Evolutionary conservation across 2,329 filamentous ascomycete species (phyloP), one percentile per base, ranked within the genome.

Genomic region (Cladobotryum protrusum): DNA sequence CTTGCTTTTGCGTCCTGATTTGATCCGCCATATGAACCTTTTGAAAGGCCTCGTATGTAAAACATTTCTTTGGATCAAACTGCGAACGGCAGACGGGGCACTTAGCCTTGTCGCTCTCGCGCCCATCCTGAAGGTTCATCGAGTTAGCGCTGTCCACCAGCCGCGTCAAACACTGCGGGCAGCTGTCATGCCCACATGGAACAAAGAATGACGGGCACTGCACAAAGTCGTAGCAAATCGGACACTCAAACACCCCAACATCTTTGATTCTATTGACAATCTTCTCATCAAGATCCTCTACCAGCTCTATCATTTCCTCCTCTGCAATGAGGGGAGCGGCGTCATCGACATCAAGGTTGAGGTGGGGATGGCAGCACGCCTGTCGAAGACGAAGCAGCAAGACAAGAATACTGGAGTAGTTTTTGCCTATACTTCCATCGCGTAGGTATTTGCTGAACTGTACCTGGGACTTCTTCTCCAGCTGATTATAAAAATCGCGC

Each of bases 371-470:
- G 56, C 71, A 68, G 59, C 73, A 78, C 57, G 88, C 82, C 67
- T 96, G 90, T 6, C 91, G 83, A 58, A 96, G 78, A 18, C 91
- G 84, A 8, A 96, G 78, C 6, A 96, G 74, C 15, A 96, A 74
- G 8, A 95, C 85, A 18, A 96, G 73, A 40, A 95, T 84, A 56
- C 85, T 86, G 7, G 85, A 86, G 62, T 96, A 96, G 51, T 63
- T 76, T 73, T 66, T 75, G 75, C 76, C 83, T 68, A 93, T 74
- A 1, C 82, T 85, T 3, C 82, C 82, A 15, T 77, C 76, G 20
- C 81, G 78, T 15, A 95, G 72, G 57, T 89, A 93, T 58, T 80
- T 87, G 71, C 87, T 92, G 73, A 95, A 87, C 42, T 81, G 74
- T 2, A 88, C 69, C 55, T 84, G 81, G 0, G 86, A 82, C 52